Base-by-base conservation (phyloP, 2,329 filamentous ascomycete genomes). In the Chaetomiaceae sp. region DNA sequence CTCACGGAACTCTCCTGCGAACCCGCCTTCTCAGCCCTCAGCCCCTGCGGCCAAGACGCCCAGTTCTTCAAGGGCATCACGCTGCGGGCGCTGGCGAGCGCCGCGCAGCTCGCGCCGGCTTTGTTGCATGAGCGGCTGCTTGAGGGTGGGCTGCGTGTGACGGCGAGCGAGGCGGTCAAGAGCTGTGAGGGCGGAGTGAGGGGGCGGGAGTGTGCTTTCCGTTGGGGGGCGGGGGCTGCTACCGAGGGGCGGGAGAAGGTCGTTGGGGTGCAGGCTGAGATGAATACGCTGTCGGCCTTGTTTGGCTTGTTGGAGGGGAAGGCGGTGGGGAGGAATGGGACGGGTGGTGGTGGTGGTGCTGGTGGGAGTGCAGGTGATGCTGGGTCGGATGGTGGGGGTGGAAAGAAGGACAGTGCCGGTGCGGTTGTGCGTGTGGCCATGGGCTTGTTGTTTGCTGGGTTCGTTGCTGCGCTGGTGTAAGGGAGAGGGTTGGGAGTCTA, bases 1-100 rank as follows among this genome's bases (percentile, higher is more conserved):
- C 81, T 86, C 58, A 80, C 71, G 51, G 87, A 92, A 65, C 68
- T 78, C 3, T 72, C 81, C 13, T 92, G 87, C 69, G 85, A 89
- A 58, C 58, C 63, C 9, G n/a, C n/a, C n/a, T 5, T 4, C n/a
- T 38, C 49, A 52, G 40, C 50, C 52, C 68, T 73, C 2, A 68
- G 62, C 16, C 75, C 69, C 19, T 92, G 88, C 71, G 83, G 83
- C 52, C 73, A 77, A 39, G 88, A 92, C 60, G 86, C 89, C 73
- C 68, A 79, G 53, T 80, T 81, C 1, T 89, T 85, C 77, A 88
- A 88, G 67, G 84, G 84, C 38, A 82, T 84, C 51, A 70, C 87
- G 14, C 75, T 82, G 57, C 77, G 82, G 31, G 86, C 83, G 80
- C 71, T 89, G 56, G 74, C 79, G 7, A 73, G 77, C 25, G 74